Evolutionary conservation across 1,139 yeast genomes (phyloP).

Genomic region (Saccharomyces hybrid): DNA sequence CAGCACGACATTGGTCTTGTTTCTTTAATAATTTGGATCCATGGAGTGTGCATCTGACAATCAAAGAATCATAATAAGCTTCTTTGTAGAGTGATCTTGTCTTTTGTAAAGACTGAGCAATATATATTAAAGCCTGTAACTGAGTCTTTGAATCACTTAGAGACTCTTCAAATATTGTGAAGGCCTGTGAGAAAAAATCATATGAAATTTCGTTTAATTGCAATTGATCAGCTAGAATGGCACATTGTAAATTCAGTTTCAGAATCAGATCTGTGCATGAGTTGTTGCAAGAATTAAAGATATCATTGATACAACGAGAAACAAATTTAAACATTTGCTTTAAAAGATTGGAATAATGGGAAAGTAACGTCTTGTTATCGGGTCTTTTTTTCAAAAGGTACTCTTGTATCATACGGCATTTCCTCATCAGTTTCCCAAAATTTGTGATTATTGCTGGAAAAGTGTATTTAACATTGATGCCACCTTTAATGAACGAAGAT

Average conservation of each 20-base stretch:
- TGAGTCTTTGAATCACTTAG: constrained; percentile 53
- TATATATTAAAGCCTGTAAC: constrained; percentile 45
- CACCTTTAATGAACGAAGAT: constrained; percentile 48
- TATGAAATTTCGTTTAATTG: constrained; percentile 59
- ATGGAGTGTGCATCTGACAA: constrained; percentile 77
- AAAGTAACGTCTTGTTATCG: background rate
- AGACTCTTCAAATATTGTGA: constrained; percentile 79
- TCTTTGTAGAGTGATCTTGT: constrained; percentile 30
- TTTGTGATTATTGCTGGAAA: constrained; percentile 67
- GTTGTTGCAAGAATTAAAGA: constrained; percentile 50
- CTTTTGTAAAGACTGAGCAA: constrained; percentile 49
- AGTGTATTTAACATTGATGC: constrained; percentile 51
- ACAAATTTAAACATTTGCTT: constrained; percentile 59
- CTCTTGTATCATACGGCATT: constrained; percentile 33
- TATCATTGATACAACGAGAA: constrained; percentile 63
- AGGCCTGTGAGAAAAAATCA: constrained; percentile 85
- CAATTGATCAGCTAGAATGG: constrained; percentile 71
- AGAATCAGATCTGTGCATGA: constrained; percentile 41
- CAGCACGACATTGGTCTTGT: constrained; percentile 91
- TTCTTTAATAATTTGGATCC: constrained; percentile 85
- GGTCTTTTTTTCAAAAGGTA: background rate
- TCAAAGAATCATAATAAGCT: constrained; percentile 57
- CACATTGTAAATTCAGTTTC: constrained; percentile 46
- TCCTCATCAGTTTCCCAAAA: constrained; percentile 53
- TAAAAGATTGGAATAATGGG: constrained; percentile 20